Conservation (phyloP, 1,284 basidiomycete species). For the Trametes versicolor region DNA sequence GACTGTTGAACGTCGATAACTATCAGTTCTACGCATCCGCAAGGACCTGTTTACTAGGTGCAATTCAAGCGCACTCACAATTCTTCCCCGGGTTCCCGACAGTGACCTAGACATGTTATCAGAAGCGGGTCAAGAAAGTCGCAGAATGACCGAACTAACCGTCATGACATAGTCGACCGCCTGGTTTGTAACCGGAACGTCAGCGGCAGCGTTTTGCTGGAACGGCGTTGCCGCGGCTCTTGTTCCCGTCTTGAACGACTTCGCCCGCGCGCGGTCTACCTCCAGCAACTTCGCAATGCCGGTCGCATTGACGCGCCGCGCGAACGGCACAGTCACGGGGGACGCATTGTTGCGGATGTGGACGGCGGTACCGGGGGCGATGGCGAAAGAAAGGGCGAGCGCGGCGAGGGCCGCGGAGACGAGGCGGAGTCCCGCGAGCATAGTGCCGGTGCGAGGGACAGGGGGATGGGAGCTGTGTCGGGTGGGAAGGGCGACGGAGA, state of each 20-base stretch:
- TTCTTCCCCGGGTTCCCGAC: conserved; percentile 32
- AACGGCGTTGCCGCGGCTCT: not conserved
- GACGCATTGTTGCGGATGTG: conserved; percentile 17
- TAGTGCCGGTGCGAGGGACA: not conserved
- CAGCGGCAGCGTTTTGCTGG: not conserved
- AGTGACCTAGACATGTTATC: not conserved
- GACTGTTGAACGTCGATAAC: conserved; percentile 3
- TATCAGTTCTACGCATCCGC: not conserved
- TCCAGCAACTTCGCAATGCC: conserved; percentile 26
- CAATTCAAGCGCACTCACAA: conserved; percentile 23
- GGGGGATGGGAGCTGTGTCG: not conserved
- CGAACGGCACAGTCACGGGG: conserved; percentile 30
- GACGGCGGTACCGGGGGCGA: not conserved
- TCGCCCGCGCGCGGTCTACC: conserved; percentile 32
- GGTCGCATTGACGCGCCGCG: conserved; percentile 28
- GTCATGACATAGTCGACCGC: conserved; percentile 33
- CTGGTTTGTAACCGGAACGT: conserved; percentile 28
- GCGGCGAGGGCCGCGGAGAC: not conserved
- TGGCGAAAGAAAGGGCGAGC: not conserved
- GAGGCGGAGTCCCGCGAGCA: conserved; percentile 7
- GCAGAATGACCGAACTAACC: conserved; percentile 17
- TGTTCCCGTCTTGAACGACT: conserved; percentile 16
- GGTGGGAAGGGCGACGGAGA: conserved; percentile 4
- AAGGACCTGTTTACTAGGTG: no score
- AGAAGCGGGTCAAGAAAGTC: not conserved